Evolutionary conservation across 1,284 basidiomycete species (phyloP).

Genomic region (Takashimella tepidaria): DNA sequence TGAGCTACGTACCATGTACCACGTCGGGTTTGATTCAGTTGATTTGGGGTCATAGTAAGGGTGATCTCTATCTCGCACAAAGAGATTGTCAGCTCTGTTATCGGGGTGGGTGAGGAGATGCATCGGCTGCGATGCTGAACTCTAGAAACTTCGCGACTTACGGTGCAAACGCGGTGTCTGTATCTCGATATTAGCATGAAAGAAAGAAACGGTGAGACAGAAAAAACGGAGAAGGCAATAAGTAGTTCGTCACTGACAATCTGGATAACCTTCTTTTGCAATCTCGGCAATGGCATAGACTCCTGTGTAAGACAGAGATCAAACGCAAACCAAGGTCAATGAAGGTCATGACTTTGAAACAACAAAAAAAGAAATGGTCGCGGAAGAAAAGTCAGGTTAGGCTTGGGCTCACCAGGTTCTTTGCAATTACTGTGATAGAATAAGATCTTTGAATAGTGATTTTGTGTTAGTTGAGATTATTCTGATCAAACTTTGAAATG

Average conservation of each 20-base stretch:
- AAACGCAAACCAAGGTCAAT: too few species aligned
- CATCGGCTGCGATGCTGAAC: too few species aligned
- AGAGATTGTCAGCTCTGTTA: constrained; percentile 1
- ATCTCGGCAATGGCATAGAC: constrained; percentile 81
- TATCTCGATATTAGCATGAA: constrained; percentile 2
- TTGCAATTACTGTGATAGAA: constrained; percentile 93
- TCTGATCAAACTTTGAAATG: too few species aligned
- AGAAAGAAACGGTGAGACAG: not conserved
- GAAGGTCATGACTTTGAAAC: too few species aligned
- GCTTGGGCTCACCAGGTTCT: constrained; percentile 62
- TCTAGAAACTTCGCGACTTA: constrained; percentile 45
- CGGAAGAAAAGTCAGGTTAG: too few species aligned
- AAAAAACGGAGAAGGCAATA: not conserved
- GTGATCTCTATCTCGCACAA: constrained; percentile 57
- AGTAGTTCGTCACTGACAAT: constrained; percentile 56
- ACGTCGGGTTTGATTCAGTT: constrained; percentile 66
- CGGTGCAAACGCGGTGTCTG: constrained; percentile 86
- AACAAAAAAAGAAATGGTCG: too few species aligned
- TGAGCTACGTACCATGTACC: constrained; percentile 62
- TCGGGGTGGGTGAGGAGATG: too few species aligned
- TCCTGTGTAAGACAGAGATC: constrained; percentile 50
- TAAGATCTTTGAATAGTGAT: too few species aligned
- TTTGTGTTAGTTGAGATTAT: too few species aligned
- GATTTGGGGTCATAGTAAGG: constrained; percentile 90
- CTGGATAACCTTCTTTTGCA: constrained; percentile 78